Evolutionary conservation across 2,329 filamentous ascomycete genomes (phyloP).

Genomic region (Ramularia collo-cygni): DNA sequence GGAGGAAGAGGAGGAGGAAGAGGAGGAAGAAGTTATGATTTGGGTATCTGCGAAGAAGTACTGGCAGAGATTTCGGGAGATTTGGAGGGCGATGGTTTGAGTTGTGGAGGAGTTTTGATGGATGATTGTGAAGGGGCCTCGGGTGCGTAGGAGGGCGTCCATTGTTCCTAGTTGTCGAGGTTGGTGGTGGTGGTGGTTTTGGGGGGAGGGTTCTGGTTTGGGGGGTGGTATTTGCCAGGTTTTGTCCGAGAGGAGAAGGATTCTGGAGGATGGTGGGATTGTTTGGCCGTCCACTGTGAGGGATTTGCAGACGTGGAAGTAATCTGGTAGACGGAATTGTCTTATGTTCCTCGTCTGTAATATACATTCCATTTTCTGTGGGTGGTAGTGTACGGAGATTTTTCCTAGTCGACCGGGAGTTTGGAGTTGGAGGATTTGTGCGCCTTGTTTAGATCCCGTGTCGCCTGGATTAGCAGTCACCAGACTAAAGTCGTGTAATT

Average conservation of each 20-base stretch:
- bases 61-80: constrained; percentile 52
- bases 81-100: constrained; percentile 43
- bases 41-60: constrained; percentile 50
- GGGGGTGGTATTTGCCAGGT: too few species aligned
- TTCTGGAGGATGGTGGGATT: background rate
- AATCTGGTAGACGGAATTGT: constrained; percentile 16
- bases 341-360: constrained; percentile 40
- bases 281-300: constrained; percentile 14
- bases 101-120: constrained; percentile 18
- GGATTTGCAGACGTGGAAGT: constrained; percentile 13
- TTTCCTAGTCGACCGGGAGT: constrained; percentile 46
- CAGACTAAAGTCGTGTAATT: constrained; percentile 39
- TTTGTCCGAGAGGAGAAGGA: too few species aligned
- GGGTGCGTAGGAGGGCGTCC: constrained; percentile 47
- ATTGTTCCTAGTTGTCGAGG: constrained; percentile 47
- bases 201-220: background rate
- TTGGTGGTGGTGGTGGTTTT: constrained; percentile 24
- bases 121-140: constrained; percentile 40
- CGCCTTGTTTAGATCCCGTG: constrained; percentile 46
- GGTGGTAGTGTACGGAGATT: constrained; percentile 35
- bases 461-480: constrained; percentile 47
- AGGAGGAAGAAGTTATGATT: constrained; percentile 33
- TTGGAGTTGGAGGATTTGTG: constrained; percentile 44
- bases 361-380: constrained; percentile 27
- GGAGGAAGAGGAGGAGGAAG: too few species aligned